Evolutionary conservation across 75 land plant genomes (phyloP), one percentile per base, ranked within the genome.

Genomic region (Pinus taeda): DNA sequence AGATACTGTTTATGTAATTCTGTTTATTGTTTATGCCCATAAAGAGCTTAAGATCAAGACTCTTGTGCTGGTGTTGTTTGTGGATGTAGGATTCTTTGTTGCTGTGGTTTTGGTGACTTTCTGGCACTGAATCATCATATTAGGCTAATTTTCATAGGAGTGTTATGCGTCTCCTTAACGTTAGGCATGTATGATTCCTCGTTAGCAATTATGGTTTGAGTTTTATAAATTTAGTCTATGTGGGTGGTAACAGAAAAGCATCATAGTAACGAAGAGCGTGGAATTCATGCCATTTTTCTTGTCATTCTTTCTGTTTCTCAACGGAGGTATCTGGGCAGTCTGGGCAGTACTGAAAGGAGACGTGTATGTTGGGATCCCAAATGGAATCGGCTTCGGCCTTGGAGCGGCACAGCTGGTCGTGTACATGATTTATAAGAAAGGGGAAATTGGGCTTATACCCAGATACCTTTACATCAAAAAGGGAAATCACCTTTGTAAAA

Each of bases 261-360:
- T 94, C 39, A 79, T 94, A n/a, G 76, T 67, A 74, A 90, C 83
- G 3, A 88, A 83, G 75, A 92, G 90, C 45, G 95, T 93, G 70
- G 88, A 92, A 82, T 93, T 63, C 87, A 92, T 93, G 96, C 96
- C 96, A 13, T 93, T 93, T 74, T 83, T 74, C 15, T 84, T 94
- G 33, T 90, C 95, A 12, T 85, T 94, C 81, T 94, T 94, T 76
- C 83, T 93, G 22, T 92, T 90, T 67, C 86, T 92, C 80, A 94
- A 93, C 65, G 94, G 81, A 14, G 80, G 83, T 6, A 79, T 83
- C 20, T 94, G 97, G 97, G 75, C 84, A 17, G 59, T 39, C 8
- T 94, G 88, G 76, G 64, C 96, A 1, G 6, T 83, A 0, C 75
- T 93, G 5, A 78, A 87, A 21, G 80, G 73, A 56, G 95, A 94